Percentiles rank a stretch among this genome's conserved stretches.
Evolutionary conservation across 768 basidiomycete species (phyloP).

Genomic region (Sistotremastrum suecicum): DNA sequence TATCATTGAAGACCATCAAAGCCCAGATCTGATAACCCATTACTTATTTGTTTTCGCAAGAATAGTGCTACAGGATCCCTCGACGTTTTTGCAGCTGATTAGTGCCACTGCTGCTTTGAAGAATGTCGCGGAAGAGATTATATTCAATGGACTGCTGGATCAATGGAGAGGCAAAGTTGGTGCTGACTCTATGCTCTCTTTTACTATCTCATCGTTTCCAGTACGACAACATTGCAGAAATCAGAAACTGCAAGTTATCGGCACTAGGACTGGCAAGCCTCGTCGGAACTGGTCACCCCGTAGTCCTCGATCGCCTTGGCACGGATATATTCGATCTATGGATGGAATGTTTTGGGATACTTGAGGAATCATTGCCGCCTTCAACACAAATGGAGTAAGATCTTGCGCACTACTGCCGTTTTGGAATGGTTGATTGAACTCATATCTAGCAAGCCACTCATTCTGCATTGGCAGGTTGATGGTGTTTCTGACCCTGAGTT

Average conservation of each 20-base stretch:
- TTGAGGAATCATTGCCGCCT: constrained; percentile 50
- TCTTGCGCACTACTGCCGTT: background rate
- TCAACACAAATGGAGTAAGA: constrained; percentile 13
- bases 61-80: constrained; percentile 49
- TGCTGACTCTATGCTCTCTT: constrained; percentile 3
- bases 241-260: constrained; percentile 66
- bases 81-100: constrained; percentile 60
- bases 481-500: constrained; percentile 22
- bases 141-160: constrained; percentile 57
- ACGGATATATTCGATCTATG: constrained; percentile 76
- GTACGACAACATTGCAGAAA: constrained; percentile 89
- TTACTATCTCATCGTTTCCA: constrained; percentile 16
- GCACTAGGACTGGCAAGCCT: constrained; percentile 73
- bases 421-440: background rate
- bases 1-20: constrained; percentile 44
- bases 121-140: constrained; percentile 32
- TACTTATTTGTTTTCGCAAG: constrained; percentile 64
- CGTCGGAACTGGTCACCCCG: constrained; percentile 57
- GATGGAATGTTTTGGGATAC: constrained; percentile 79
- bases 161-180: constrained; percentile 74
- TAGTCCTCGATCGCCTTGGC: constrained; percentile 57
- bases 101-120: constrained; percentile 38
- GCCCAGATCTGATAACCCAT: constrained; percentile 33
- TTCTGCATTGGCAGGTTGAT: constrained; percentile 10
- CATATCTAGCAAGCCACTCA: background rate